phyloP scores from a whole-genome alignment of 202 grass and related monocot species.

The Zoysia matrella region DNA sequence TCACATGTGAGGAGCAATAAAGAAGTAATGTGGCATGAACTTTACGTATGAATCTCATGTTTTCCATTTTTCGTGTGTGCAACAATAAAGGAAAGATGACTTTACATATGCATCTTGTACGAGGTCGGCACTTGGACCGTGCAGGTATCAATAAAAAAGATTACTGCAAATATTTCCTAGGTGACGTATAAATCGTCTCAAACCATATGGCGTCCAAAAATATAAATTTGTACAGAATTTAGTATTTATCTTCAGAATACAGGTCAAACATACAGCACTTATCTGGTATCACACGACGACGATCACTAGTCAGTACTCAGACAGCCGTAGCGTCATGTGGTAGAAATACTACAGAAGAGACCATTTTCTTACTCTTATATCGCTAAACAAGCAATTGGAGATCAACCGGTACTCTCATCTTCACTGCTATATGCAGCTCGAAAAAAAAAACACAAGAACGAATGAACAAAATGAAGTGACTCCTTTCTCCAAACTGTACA shows the following conservation, averaged over 20 bases:
- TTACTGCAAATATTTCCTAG: not conserved
- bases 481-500: constrained; percentile 41
- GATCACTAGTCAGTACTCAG: not conserved
- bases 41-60: not conserved
- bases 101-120: not conserved
- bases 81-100: not conserved
- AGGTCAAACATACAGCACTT: not conserved
- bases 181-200: not conserved
- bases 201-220: not conserved
- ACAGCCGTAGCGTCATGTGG: not conserved
- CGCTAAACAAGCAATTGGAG: constrained; percentile 4
- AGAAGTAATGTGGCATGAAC: not conserved
- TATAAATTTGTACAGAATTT: constrained; percentile 8
- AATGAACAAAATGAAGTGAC: constrained; percentile 16
- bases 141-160: not conserved
- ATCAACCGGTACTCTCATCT: not conserved
- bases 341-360: constrained; percentile 5
- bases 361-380: not conserved
- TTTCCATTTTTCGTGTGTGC: constrained; percentile 1
- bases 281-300: not conserved
- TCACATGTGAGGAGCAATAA: constrained; percentile 27
- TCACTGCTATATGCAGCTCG: constrained; percentile 28
- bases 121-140: not conserved
- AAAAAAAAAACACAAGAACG: constrained; percentile 1
- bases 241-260: not conserved